phyloP scores from a whole-genome alignment of 2,329 filamentous ascomycete genomes.

The Epichloe uncinata region DNA sequence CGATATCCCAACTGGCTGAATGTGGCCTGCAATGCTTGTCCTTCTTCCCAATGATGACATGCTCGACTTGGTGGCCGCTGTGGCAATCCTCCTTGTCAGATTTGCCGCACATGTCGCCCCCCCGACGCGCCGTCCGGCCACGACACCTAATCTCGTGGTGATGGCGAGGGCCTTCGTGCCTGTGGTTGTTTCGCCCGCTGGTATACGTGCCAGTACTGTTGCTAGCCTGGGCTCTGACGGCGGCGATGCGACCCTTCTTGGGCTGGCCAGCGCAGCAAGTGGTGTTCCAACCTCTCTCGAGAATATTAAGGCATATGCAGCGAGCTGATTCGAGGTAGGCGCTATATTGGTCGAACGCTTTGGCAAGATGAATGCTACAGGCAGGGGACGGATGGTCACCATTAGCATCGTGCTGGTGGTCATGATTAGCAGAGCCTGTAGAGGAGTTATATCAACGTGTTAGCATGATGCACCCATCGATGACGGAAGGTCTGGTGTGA shows the following conservation, averaged over 20 bases:
- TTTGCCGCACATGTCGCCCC: conserved; percentile 2
- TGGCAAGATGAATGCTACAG: conserved; percentile 19
- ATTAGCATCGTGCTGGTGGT: conserved; percentile 15
- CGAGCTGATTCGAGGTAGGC: conserved; percentile 23
- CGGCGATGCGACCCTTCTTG: not conserved
- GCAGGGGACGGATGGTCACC: conserved; percentile 14
- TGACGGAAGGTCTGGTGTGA: not conserved
- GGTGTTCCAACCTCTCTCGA: conserved; percentile 15
- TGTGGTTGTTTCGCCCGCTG: conserved; percentile 5
- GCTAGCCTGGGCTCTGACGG: not conserved
- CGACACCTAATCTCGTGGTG: conserved; percentile 12
- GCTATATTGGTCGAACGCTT: conserved; percentile 21
- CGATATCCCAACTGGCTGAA: conserved; percentile 10
- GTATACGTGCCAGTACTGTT: not conserved
- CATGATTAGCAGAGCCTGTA: conserved; percentile 9
- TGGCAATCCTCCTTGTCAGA: conserved; percentile 7
- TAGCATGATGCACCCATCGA: not conserved
- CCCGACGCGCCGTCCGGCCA: conserved; percentile 8
- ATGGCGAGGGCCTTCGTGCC: conserved; percentile 8
- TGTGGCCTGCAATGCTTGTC: too few relatives aligned
- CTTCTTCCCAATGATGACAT: not conserved
- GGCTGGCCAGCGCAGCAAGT: conserved; percentile 15
- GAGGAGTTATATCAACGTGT: not conserved
- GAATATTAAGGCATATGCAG: conserved; percentile 23
- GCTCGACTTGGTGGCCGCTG: conserved; percentile 5